Evolutionary conservation across 2,329 filamentous ascomycete species (phyloP).

Genomic region (Fusarium sp.): DNA sequence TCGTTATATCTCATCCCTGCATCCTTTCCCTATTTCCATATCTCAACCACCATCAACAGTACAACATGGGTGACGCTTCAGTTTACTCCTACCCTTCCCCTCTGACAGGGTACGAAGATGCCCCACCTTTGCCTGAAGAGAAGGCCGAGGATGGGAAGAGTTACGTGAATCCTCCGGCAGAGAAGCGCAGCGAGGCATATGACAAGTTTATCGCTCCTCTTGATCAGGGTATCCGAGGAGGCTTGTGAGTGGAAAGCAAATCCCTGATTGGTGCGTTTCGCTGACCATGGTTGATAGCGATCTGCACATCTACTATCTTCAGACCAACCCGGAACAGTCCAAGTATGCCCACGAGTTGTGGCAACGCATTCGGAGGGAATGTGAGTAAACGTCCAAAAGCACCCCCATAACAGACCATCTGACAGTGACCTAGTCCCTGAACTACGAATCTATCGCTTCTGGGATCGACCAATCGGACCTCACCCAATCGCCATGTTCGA

Average conservation of each 20-base stretch:
- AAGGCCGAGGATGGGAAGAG: slow-evolving; percentile 80
- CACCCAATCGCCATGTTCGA: slow-evolving; percentile 92
- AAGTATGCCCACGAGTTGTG: slow-evolving; percentile 78
- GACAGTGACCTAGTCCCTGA: no score
- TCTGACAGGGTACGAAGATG: slow-evolving; percentile 66
- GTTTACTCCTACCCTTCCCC: slow-evolving; percentile 56
- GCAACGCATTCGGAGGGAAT: slow-evolving; percentile 83
- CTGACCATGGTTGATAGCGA: slow-evolving; percentile 60
- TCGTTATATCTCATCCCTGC: background rate
- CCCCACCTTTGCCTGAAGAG: slow-evolving; percentile 67
- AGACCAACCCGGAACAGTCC: slow-evolving; percentile 69
- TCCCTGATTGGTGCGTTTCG: background rate
- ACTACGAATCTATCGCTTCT: slow-evolving; percentile 82
- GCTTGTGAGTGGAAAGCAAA: slow-evolving; percentile 67
- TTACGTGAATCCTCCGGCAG: slow-evolving; percentile 72
- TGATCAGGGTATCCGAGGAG: slow-evolving; percentile 72
- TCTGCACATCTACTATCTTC: slow-evolving; percentile 85
- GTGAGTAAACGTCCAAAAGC: no score
- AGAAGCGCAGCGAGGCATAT: slow-evolving; percentile 74
- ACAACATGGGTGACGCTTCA: slow-evolving; percentile 34
- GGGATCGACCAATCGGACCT: slow-evolving; percentile 81
- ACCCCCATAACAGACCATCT: no score
- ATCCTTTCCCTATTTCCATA: background rate
- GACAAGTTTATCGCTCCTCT: slow-evolving; percentile 75
- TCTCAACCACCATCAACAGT: background rate